Base-by-base conservation (phyloP, 345 rosid genomes). In the Bretschneidera sinensis region DNA sequence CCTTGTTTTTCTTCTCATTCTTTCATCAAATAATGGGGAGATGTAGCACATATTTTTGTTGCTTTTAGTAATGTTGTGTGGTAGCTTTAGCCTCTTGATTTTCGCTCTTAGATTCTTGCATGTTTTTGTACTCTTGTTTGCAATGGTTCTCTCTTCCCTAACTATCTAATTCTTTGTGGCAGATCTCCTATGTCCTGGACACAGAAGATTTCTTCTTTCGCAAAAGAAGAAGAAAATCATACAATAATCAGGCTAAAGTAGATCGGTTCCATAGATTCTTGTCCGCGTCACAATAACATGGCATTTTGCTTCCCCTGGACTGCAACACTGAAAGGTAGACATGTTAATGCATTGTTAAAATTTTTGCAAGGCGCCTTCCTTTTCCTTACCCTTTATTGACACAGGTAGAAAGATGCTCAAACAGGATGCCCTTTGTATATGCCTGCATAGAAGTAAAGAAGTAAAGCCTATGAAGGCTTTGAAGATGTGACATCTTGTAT, bases 121-220 rank as follows among this genome's bases (percentile, higher is more conserved):
- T 14, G 45, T 39, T 39, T 39, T 1, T 39, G 33, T 39, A 13
- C 15, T 7, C 16, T 2, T 39, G 11, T 39, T 4, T 39, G n/a
- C 45, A 4, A 13, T 39, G 45, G 45, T 5, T 14, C 10, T 39
- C 45, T 39, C 45, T 39, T 39, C 10, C 33, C 8, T 28, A 8
- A 28, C 8, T 8, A 28, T 28, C 33, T 8, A 2, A 2, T 11
- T 9, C 15, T 14, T 45, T 59, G 25, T 64, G 73, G 73, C 78
- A 85, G 87, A 78, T 82, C n/a, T 79, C 79, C 21, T 78, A 78
- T 69, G 82, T 78, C 50, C 63, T 85, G 75, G 85, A 85, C 78
- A 85, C 91, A 2, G 88, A 85, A 54, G 91, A 85, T 69, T 85
- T 73, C 82, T 80, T 85, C 74, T 76, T 57, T 53, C 84, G 88